These are phyloP conservation scores for Pseudocercospora pini-densiflorae DNA, from an alignment of 2,329 filamentous ascomycete species.

Conservation along the genomic window DNA sequence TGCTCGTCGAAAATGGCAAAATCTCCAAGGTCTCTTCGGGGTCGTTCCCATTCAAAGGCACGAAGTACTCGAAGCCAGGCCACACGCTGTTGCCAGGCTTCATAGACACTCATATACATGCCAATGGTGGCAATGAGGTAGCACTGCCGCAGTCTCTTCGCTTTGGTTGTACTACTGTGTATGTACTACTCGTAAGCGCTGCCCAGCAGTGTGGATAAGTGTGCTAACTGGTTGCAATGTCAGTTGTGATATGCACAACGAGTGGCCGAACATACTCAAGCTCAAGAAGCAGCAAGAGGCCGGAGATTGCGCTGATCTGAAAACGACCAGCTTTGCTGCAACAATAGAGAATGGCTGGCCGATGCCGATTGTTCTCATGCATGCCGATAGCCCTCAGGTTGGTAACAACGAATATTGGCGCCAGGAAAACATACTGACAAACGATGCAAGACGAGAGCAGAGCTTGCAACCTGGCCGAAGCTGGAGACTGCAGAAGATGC, in stretches of 20 bases:
- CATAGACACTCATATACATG: constrained; percentile 58
- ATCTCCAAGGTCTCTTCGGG: constrained; percentile 39
- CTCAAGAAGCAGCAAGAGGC: constrained; percentile 38
- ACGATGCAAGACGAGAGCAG: constrained; percentile 34
- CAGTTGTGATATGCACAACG: constrained; percentile 48
- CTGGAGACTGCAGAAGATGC: constrained; percentile 49
- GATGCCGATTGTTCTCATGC: constrained; percentile 47
- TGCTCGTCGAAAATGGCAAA: constrained; percentile 48
- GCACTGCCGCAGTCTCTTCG: constrained; percentile 51
- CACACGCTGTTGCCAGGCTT: constrained; percentile 56
- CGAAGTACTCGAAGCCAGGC: constrained; percentile 48
- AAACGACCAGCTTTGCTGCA: constrained; percentile 54
- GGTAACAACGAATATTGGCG: neutral
- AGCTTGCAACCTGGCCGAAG: constrained; percentile 54
- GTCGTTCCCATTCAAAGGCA: constrained; percentile 26
- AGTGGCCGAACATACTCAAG: constrained; percentile 40
- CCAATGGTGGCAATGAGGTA: constrained; percentile 45
- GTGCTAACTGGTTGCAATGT: neutral
- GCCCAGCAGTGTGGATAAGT: too few species aligned
- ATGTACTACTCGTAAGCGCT: too few species aligned
- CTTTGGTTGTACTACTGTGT: constrained; percentile 58
- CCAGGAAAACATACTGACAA: constrained; percentile 18
- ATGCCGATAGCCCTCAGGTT: constrained; percentile 41
- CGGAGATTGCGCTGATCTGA: constrained; percentile 52
- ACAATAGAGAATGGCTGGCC: constrained; percentile 60